Percentiles rank a stretch among this genome's conserved stretches.
phyloP scores from a whole-genome alignment of 1,284 basidiomycete species.

The Melanopsichium pennsylvanicum region DNA sequence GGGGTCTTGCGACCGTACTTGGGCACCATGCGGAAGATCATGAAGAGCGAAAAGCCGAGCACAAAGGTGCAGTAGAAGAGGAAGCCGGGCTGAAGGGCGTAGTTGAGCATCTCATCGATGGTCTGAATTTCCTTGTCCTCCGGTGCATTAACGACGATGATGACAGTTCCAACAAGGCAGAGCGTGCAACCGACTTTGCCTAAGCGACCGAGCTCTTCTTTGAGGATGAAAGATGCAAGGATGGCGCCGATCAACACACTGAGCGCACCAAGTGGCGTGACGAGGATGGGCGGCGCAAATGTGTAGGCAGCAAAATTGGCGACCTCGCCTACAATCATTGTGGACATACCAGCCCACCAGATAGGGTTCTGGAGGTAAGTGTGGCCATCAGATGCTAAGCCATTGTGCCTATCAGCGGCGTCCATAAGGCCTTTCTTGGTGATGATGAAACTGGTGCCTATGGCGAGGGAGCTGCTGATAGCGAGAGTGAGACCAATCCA shows the following conservation, averaged over 20 bases:
- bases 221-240: constrained; percentile 88
- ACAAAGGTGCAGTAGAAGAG: constrained; percentile 88
- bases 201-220: constrained; percentile 91
- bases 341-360: constrained; percentile 97
- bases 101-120: constrained; percentile 90
- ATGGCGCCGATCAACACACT: constrained; percentile 84
- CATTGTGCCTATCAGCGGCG: constrained; percentile 59
- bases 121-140: constrained; percentile 93
- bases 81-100: constrained; percentile 80
- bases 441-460: constrained; percentile 65
- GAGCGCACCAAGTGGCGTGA: constrained; percentile 92
- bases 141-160: constrained; percentile 95
- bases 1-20: constrained; percentile 86
- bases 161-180: constrained; percentile 87
- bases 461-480: constrained; percentile 62
- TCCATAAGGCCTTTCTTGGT: constrained; percentile 65
- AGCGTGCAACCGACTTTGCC: constrained; percentile 90
- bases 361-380: constrained; percentile 88
- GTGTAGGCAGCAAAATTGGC: constrained; percentile 99
- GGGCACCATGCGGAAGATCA: constrained; percentile 87
- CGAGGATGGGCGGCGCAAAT: constrained; percentile 95
- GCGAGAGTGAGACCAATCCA: constrained; percentile 64
- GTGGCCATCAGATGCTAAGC: constrained; percentile 63
- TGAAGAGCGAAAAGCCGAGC: constrained; percentile 77
- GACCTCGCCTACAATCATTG: constrained; percentile 71